Evolutionary conservation across 2,329 filamentous ascomycete species (phyloP), one percentile per base, ranked within the genome.

Genomic region (Trichoderma koningii): DNA sequence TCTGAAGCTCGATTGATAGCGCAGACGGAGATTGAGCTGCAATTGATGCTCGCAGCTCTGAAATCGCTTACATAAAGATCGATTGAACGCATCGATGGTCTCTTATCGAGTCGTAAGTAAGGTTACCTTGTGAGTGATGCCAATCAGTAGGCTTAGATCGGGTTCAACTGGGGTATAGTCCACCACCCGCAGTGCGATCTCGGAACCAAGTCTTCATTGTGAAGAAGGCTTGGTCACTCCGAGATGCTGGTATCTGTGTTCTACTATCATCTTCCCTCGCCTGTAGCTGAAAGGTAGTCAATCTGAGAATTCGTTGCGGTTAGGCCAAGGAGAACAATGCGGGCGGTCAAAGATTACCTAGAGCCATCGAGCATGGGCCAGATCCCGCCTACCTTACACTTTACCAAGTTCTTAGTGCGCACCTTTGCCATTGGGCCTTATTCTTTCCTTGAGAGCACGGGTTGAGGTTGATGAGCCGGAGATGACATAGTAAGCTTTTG

Each of bases 261-360:
- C n/a, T n/a, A n/a, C n/a, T n/a, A n/a, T n/a, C 45, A 12, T 38
- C 26, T 7, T 50, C 44, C 56, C 44, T 41, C 50, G 56, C 28
- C 47, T 50, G 56, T 30, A 50, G 30, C 56, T 50, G 30, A 28
- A n/a, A 9, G 14, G 56, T 19, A 26, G 28, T 45, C 56, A 50
- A 60, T 50, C 56, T 19, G 10, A 12, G 26, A 1, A 2, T 14
- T 41, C 56, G 15, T 19, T 21, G 9, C 34, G 55, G 55, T 28
- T 44, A 34, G 34, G 34, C 34, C 52, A 55, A 44, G 30, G 52
- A 5, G 55, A 21, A 30, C 23, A 34, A 26, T 30, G 41, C 21
- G 44, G 56, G 44, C 56, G 19, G 41, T 47, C 26, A 62, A 55
- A 38, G 19, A 48, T 57, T n/a, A n/a, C n/a, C n/a, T 34, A 23